Evolutionary conservation across 2,329 filamentous ascomycete species (phyloP), one percentile per base, ranked within the genome.

Genomic region (Neonectria sp.): DNA sequence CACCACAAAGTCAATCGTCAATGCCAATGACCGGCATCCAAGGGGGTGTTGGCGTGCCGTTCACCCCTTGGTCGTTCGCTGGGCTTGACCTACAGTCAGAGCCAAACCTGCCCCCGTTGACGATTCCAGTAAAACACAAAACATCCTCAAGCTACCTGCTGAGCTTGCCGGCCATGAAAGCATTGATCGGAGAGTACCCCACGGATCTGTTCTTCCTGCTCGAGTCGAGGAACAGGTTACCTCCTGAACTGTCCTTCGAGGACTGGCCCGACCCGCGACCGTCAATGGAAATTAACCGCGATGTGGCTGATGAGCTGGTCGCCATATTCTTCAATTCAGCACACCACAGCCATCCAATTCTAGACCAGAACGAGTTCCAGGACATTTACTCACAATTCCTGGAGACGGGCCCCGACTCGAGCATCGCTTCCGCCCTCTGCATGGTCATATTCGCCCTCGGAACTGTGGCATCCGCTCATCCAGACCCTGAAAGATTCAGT

Each of bases 361-460:
- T 79, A 6, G 74, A 77, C 55, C 63, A 71, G 12, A 71, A 70
- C 4, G 73, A 71, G n/a, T 78, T 79, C 33, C 55, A 69, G 7
- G 37, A 35, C 1, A 65, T 73, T 1, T 79, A 79, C 55, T 33
- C 60, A 2, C 51, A 53, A 1, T 75, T 79, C 37, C 55, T 76
- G 13, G 67, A 75, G 25, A 59, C 64, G 3, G 71, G 71, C 2
- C 60, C 69, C 1, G 73, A 76, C 37, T 64, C 69, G 2, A 75
- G 68, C 48, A 60, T 78, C 4, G 75, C 76, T 31, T 73, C 74
- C 2, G 77, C 76, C 6, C 65, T 79, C 2, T 79, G 78, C 60
- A 71, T 79, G 63, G 72, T 78, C 17, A 73, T 79, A 9, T 69
- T 79, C 13, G 77, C 77, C 11, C 63, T 79, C 15, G 77, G 77